Base-by-base conservation (phyloP, 441 rosid species). In the Mallotus repandus region DNA sequence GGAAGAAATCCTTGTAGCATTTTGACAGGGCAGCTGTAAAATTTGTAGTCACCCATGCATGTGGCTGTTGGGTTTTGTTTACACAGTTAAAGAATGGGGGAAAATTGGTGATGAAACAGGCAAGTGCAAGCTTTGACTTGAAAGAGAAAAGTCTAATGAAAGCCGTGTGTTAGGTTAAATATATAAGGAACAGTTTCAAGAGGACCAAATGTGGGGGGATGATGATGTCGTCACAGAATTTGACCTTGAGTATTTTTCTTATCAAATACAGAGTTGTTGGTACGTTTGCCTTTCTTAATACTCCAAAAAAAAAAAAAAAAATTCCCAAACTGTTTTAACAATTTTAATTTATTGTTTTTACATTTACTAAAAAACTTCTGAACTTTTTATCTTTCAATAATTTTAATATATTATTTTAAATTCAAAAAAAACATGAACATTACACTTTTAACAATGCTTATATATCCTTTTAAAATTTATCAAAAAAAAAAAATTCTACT, bases 191-290 rank as follows among this genome's bases (percentile, higher is more conserved):
- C 2, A 35, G 38, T 35, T 38, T 0, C 41, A 38, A 38, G 41
- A 38, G 6, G 41, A 38, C 41, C 5, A 6, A 38, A 38, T 0
- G 41, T 38, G 7, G 1, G 41, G 41, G 29, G 21, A 32, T 38
- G 50, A 56, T 43, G 79, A 77, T 83, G 78, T 77, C 66, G 86
- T 87, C 90, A 87, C 19, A 62, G 53, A 52, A 63, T 81, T 82
- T 85, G 88, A 85, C 90, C 81, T 70, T 13, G 2, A 9, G 48
- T 53, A 58, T 54, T 48, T 50, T 66, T 22, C 18, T 25, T 56
- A 5, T 50, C 63, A 32, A 52, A 12, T 1, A 48, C 5, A 75
- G 81, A 78, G 78, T 76, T 73, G 80, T 77, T 81, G 49, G 41
- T 38, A 38, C 41, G 41, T 35, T 38, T 58, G 1, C 32, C 11